phyloP scores from a whole-genome alignment of 148 eudicot species.

The Spergularia bocconei region DNA sequence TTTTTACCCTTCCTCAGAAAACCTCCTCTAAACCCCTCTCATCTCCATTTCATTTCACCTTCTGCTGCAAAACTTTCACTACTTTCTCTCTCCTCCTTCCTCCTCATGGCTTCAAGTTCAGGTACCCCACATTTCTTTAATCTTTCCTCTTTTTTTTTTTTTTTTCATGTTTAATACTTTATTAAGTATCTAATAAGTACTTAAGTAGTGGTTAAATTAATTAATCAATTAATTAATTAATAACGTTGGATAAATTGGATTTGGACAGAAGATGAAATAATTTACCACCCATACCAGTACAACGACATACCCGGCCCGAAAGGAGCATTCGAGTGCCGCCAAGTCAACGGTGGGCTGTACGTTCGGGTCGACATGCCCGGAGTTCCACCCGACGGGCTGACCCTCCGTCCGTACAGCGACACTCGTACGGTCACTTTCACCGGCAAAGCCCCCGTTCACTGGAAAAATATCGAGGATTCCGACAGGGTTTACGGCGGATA shows the following conservation, averaged over 20 bases:
- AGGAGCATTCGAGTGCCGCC: neutral
- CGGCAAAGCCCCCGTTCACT: neutral
- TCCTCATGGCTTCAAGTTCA: neutral
- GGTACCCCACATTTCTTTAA: neutral
- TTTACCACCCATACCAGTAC: neutral
- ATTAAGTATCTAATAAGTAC: no score
- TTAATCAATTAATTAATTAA: no score
- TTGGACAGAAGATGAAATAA: neutral
- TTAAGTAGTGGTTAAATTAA: no score
- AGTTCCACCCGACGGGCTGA: neutral
- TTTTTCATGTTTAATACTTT: no score
- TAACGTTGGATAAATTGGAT: no score
- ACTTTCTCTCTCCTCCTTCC: no score
- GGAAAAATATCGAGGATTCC: neutral
- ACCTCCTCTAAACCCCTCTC: no score
- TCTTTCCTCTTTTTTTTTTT: neutral
- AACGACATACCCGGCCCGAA: neutral
- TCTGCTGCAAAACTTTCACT: no score
- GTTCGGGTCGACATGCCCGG: slow-evolving; percentile 13
- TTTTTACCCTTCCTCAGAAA: no score
- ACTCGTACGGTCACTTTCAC: slow-evolving; percentile 7
- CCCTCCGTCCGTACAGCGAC: neutral
- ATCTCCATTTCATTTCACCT: no score
- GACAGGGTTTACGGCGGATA: slow-evolving; percentile 8
- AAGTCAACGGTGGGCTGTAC: neutral